Evolutionary conservation across 352 stramenopile species (phyloP).

Genomic region (Globisporangium middletonii): DNA sequence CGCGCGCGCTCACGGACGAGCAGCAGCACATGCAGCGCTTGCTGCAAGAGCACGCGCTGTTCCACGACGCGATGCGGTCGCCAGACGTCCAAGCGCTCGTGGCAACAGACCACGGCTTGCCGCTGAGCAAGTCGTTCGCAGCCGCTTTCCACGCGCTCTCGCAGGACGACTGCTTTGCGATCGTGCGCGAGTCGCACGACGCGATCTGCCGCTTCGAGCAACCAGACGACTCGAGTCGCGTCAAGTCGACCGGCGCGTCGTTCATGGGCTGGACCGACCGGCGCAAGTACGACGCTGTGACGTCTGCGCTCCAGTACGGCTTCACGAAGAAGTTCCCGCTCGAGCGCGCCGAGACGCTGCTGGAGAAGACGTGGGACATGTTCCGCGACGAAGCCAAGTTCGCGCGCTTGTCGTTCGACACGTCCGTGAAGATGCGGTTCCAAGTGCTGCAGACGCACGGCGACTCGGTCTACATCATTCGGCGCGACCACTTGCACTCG

Average conservation of each 20-base stretch:
- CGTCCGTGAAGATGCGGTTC: conserved; percentile 35
- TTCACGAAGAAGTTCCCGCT: conserved; percentile 36
- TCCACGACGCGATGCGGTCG: conserved; percentile 19
- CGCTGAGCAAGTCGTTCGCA: conserved; percentile 28
- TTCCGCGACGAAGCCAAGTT: conserved; percentile 36
- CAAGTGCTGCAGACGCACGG: conserved; percentile 45
- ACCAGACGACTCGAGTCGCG: conserved; percentile 12
- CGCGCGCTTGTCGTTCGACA: conserved; percentile 38
- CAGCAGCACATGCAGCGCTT: conserved; percentile 26
- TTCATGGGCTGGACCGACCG: conserved; percentile 61
- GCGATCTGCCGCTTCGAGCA: conserved; percentile 38
- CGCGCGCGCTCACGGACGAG: conserved; percentile 33
- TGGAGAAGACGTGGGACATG: conserved; percentile 38
- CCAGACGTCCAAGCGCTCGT: background rate
- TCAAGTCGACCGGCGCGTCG: conserved; percentile 27
- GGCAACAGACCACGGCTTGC: conserved; percentile 17
- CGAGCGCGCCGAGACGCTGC: conserved; percentile 25
- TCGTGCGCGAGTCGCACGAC: conserved; percentile 52
- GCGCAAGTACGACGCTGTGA: conserved; percentile 27
- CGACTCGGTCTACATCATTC: conserved; percentile 53
- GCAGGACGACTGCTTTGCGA: conserved; percentile 30
- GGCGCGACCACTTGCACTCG: conserved; percentile 42
- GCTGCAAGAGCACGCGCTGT: conserved; percentile 26
- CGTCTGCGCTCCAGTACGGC: conserved; percentile 29
- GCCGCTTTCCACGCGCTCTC: conserved; percentile 17